Base-by-base conservation (phyloP, 2,329 filamentous ascomycete species). In the Anisogramma anomala region DNA sequence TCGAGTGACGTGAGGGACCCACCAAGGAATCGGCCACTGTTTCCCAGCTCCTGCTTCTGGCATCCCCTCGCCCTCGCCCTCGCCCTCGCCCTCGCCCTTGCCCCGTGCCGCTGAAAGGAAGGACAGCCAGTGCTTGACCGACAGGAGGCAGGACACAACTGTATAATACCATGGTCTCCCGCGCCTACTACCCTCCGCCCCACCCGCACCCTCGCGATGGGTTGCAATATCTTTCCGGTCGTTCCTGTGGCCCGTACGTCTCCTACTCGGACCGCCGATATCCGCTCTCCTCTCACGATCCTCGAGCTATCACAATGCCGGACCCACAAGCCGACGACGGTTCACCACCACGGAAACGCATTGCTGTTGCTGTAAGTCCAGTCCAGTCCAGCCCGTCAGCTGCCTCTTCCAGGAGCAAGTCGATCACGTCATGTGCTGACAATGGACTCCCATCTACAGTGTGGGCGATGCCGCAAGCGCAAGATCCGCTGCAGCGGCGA, bases 401-500 rank as follows among this genome's bases (percentile, higher is more conserved):
- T n/a, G n/a, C n/a, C n/a, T n/a, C n/a, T n/a, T n/a, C n/a, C n/a
- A n/a, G n/a, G n/a, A n/a, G n/a, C n/a, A n/a, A n/a, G n/a, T n/a
- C n/a, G n/a, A n/a, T n/a, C n/a, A n/a, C n/a, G n/a, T n/a, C n/a
- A n/a, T n/a, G n/a, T n/a, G n/a, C n/a, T 10, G 4, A 36, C 33
- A 41, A 42, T 38, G 36, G 31, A 6, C 15, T 26, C 22, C n/a
- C 23, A 45, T 42, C 22, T 49, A 42, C 49, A 95, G 89, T 96
- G 89, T 59, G 77, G 78, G 26, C 78, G 89, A 50, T 96, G 89
- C 62, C 78, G 89, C 46, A 88, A 89, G 64, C 77, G 89, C 45
- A 96, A 96, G 68, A 96, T 96, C 53, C 82, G 85, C 52, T 96
- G 89, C 65, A 94, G 84, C 54, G 89, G 89, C 32, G 86, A 94